Percentiles rank a stretch among this genome's conserved stretches.
phyloP scores from a whole-genome alignment of 2,329 filamentous ascomycete species.

The Ascochyta pisi region DNA sequence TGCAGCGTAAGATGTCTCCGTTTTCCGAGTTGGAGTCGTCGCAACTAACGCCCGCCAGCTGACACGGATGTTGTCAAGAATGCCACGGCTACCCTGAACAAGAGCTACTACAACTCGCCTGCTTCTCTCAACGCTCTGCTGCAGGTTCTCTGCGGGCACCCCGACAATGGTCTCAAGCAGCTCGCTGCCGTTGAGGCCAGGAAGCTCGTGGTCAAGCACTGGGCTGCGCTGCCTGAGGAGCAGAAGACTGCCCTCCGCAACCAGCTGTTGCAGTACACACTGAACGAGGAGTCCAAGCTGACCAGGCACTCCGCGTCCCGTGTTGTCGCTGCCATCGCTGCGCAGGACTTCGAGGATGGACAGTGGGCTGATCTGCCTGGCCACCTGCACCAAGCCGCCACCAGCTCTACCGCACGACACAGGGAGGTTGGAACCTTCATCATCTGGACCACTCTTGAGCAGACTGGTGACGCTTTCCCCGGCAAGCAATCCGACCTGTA shows the following conservation, averaged over 20 bases:
- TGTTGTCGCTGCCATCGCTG: constrained; percentile 85
- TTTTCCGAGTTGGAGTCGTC: neutral
- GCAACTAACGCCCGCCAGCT: constrained; percentile 63
- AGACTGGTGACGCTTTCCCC: constrained; percentile 81
- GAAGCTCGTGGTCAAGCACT: constrained; percentile 84
- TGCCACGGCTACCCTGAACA: constrained; percentile 87
- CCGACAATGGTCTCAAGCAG: constrained; percentile 76
- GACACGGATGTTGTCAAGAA: constrained; percentile 79
- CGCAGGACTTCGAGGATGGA: constrained; percentile 83
- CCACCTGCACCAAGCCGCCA: constrained; percentile 79
- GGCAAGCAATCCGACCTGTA: constrained; percentile 83
- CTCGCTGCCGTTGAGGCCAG: constrained; percentile 89
- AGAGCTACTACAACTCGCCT: constrained; percentile 88
- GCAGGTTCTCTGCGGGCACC: constrained; percentile 84
- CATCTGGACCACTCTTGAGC: constrained; percentile 89
- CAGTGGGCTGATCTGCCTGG: constrained; percentile 84
- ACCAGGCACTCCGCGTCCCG: constrained; percentile 87
- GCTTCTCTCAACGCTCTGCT: constrained; percentile 85
- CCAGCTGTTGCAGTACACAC: constrained; percentile 81
- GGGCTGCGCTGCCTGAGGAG: constrained; percentile 73
- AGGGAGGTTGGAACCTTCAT: constrained; percentile 93
- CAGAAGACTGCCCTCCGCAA: constrained; percentile 83
- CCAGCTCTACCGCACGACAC: constrained; percentile 75
- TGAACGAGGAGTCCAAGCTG: constrained; percentile 78
- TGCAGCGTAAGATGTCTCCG: constrained; percentile 73